These are phyloP conservation scores for Coemansia sp. DNA, from an alignment of 192 early-diverging fungal species.

Conservation along the genomic window DNA sequence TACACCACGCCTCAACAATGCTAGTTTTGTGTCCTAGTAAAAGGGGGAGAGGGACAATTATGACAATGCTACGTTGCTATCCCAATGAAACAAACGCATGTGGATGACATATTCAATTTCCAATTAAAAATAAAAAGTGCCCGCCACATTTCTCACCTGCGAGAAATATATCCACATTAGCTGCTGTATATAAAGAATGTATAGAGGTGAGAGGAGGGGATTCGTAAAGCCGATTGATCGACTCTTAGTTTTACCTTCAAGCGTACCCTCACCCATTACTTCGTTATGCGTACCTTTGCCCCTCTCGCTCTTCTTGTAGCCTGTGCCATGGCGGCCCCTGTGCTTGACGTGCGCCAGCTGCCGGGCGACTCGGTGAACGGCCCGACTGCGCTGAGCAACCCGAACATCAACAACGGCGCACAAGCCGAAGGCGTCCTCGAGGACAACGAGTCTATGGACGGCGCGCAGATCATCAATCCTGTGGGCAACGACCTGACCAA, in stretches of 20 bases:
- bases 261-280: not conserved
- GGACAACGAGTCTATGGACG: constrained; percentile 18
- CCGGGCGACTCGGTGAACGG: constrained; percentile 34
- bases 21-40: not conserved
- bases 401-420: constrained; percentile 38
- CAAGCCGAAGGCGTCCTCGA: constrained; percentile 32
- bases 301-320: constrained; percentile 23
- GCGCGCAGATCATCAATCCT: constrained; percentile 35
- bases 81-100: not conserved
- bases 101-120: constrained; percentile 4
- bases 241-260: constrained; percentile 4
- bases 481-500: constrained; percentile 25
- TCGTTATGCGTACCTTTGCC: constrained; percentile 37
- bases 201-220: too few relatives aligned
- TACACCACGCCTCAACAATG: not conserved
- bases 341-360: not conserved
- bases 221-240: not conserved
- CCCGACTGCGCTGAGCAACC: constrained; percentile 28
- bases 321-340: constrained; percentile 8
- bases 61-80: not conserved
- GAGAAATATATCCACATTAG: not conserved
- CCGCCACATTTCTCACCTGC: too few relatives aligned
- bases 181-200: not conserved
- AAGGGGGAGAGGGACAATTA: not conserved
- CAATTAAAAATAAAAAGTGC: not conserved